A percentile compares a stretch with the other conserved stretches of the same genome.
Evolutionary conservation across 2,329 filamentous ascomycete species (phyloP).

Genomic region (Cryphonectria radicalis): DNA sequence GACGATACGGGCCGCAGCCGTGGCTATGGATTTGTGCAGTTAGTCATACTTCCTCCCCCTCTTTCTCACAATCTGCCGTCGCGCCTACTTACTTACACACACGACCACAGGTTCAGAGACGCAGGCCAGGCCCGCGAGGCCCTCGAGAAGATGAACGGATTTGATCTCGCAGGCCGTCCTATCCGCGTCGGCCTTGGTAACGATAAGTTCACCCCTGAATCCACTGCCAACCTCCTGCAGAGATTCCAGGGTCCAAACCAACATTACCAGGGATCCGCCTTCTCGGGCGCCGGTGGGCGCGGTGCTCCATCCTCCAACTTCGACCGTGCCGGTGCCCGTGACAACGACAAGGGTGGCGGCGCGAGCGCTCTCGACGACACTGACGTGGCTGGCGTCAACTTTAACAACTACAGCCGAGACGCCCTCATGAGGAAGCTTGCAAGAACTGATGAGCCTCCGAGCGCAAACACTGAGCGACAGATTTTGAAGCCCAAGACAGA

Average conservation of each 20-base stretch:
- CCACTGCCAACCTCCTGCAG: constrained; percentile 88
- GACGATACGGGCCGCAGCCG: constrained; percentile 89
- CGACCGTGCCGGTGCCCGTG: constrained; percentile 86
- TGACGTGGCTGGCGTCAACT: constrained; percentile 97
- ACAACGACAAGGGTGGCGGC: constrained; percentile 87
- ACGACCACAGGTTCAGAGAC: constrained; percentile 75
- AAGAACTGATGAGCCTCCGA: constrained; percentile 82
- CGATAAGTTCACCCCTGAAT: constrained; percentile 99
- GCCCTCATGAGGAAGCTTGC: constrained; percentile 98
- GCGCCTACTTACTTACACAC: constrained; percentile 47
- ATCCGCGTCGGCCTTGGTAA: constrained; percentile 99
- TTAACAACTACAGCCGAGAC: constrained; percentile 99
- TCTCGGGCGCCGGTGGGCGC: constrained; percentile 87
- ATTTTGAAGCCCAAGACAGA: constrained; percentile 79
- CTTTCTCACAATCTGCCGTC: neutral
- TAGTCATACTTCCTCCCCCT: constrained; percentile 47
- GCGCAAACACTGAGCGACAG: constrained; percentile 70
- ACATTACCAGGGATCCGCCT: constrained; percentile 85
- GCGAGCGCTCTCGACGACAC: constrained; percentile 96
- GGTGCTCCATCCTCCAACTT: constrained; percentile 85
- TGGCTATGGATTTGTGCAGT: constrained; percentile 99
- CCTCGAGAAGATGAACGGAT: constrained; percentile 98
- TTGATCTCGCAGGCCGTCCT: constrained; percentile 94
- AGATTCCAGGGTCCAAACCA: constrained; percentile 84
- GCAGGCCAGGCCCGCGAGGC: constrained; percentile 91